Base-by-base conservation (phyloP, 176 grass and related monocot genomes). In the Elaeis guineensis region DNA sequence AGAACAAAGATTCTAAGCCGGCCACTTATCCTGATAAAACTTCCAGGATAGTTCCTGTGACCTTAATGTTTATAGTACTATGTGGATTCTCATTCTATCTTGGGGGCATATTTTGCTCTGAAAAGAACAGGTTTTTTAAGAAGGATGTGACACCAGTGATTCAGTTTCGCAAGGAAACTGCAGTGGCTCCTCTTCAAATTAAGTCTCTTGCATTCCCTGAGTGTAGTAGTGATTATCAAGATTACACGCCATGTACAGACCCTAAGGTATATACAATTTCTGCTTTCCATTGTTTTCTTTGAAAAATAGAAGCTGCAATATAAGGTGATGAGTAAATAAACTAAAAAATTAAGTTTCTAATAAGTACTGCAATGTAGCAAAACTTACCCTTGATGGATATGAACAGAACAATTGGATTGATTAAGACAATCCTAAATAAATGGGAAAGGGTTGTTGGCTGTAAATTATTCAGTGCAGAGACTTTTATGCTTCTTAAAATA, bases 231-330 rank as follows among this genome's bases (percentile, higher is more conserved):
- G 83, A 90, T 19, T 58, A 73, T 70, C 91, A 96, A 85, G 91
- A 96, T 72, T 96, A 90, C 80, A 96, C 91, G 0, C 86, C 91
- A 61, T 96, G 91, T 80, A 90, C 91, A 14, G 83, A 96, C 63
- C 91, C 91, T 25, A 85, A 80, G 83, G 83, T 86, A 79, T 29
- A 29, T 62, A 54, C 5, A 51, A 18, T 16, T 51, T 52, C 49
- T 65, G 11, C 63, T 52, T 23, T 17, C 49, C 17, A 4, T n/a
- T 22, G 0, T 21, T 7, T 63, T 25, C 21, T 14, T 14, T 2
- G 11, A 44, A 44, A 12, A 2, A 44, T 44, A 44, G 35, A 14
- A 44, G 35, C 35, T 44, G 35, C 35, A 44, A 12, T 44, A 44
- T 44, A 44, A 44, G 35, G 35, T 44, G 35, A 44, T 9, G 3